Percentiles rank a stretch among this genome's conserved stretches.
Evolutionary conservation across 306 rosid species (phyloP).

Genomic region (Pterocarpus santalinus): DNA sequence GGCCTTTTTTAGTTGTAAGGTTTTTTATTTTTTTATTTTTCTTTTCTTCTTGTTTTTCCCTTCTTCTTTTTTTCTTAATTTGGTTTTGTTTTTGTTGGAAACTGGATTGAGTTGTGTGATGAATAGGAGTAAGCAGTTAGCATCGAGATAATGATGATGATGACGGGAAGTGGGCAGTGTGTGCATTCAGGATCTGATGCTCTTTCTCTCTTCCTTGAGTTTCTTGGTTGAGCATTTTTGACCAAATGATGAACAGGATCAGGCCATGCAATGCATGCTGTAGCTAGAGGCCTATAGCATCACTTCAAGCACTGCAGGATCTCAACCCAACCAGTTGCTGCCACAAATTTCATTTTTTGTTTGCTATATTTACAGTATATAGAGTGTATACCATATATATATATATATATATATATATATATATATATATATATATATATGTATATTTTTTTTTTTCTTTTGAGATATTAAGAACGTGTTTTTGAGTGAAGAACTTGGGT

Average conservation of each 20-base stretch:
- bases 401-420: no score
- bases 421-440: no score
- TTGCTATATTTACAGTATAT: no score
- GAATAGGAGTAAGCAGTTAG: constrained; percentile 13
- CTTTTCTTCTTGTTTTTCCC: background rate
- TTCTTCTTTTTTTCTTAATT: background rate
- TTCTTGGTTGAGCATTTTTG: constrained; percentile 23
- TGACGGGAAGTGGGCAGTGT: no score
- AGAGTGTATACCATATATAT: no score
- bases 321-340: constrained; percentile 3
- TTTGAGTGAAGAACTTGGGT: constrained; percentile 40
- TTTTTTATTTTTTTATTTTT: background rate
- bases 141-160: constrained; percentile 10
- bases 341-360: constrained; percentile 7
- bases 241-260: constrained; percentile 23
- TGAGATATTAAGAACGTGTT: constrained; percentile 37
- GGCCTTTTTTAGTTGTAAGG: background rate
- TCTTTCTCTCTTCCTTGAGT: constrained; percentile 8
- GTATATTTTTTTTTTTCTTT: no score
- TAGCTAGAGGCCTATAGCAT: constrained; percentile 15
- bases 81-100: background rate
- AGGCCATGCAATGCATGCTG: constrained; percentile 48
- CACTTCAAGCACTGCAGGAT: constrained; percentile 5
- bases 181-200: constrained; percentile 25
- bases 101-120: constrained; percentile 30